Percentiles rank a stretch among this genome's conserved stretches.
Evolutionary conservation across 129 eudicot genomes (phyloP).

Genomic region (Smallanthus sonchifolius): DNA sequence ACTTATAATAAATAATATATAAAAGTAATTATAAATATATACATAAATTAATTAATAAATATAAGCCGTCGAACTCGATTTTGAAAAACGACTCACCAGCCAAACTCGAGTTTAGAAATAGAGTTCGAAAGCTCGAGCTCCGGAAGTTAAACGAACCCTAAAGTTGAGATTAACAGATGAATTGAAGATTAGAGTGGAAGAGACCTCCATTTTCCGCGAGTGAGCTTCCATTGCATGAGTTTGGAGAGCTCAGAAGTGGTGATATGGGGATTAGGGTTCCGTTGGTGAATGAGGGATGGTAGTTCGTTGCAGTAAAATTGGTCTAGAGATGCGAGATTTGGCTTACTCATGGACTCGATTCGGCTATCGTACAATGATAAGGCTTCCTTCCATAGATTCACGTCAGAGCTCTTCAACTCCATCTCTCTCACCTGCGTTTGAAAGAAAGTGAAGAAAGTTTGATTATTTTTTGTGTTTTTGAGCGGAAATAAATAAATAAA

Average conservation of each 20-base stretch:
- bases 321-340: slow-evolving; percentile 50
- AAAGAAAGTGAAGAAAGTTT: too few species aligned
- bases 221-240: slow-evolving; percentile 90
- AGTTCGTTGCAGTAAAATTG: slow-evolving; percentile 61
- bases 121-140: too few species aligned
- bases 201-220: slow-evolving; percentile 80
- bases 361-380: slow-evolving; percentile 43
- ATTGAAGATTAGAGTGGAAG: neutral
- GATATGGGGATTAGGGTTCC: slow-evolving; percentile 71
- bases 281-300: slow-evolving; percentile 50
- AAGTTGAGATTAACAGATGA: neutral
- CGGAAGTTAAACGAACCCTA: too few species aligned
- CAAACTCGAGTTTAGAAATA: too few species aligned
- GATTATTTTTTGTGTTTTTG: too few species aligned
- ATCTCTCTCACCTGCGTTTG: slow-evolving; percentile 2
- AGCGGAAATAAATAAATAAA: too few species aligned
- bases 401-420: slow-evolving; percentile 50
- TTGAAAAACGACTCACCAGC: too few species aligned
- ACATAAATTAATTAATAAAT: too few species aligned
- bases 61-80: too few species aligned
- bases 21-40: too few species aligned
- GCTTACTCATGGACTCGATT: slow-evolving; percentile 48
- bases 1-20: too few species aligned
- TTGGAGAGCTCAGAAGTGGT: slow-evolving; percentile 68
- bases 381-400: slow-evolving; percentile 50